Conservation (phyloP, 768 basidiomycete genomes). For the Naematelia encephala region DNA sequence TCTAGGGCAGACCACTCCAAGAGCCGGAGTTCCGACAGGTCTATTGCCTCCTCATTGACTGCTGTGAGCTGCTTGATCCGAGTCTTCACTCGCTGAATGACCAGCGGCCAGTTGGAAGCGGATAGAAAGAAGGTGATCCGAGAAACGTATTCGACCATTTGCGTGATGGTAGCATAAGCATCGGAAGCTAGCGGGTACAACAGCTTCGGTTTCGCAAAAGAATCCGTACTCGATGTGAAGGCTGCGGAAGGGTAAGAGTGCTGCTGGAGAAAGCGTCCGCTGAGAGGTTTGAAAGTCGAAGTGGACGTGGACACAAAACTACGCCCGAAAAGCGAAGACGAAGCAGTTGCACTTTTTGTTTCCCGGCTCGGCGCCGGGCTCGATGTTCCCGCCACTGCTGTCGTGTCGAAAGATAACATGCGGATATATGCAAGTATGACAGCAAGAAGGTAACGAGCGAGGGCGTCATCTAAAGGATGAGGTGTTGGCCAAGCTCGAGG, state of each 20-base stretch:
- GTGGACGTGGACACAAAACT: neutral
- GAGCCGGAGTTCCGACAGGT: constrained; percentile 71
- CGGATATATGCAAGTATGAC: constrained; percentile 79
- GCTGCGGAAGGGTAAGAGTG: constrained; percentile 24
- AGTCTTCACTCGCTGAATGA: constrained; percentile 65
- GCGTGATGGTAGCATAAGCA: constrained; percentile 9
- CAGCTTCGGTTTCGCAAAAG: constrained; percentile 12
- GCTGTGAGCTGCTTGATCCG: constrained; percentile 63
- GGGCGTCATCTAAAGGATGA: constrained; percentile 71
- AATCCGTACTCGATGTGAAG: constrained; percentile 5
- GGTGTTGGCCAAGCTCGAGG: constrained; percentile 61
- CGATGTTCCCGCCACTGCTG: constrained; percentile 4
- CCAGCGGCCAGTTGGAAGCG: constrained; percentile 78
- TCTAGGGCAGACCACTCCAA: constrained; percentile 76
- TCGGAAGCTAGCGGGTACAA: constrained; percentile 4
- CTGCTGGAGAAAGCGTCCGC: constrained; percentile 15
- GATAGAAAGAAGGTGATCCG: constrained; percentile 82
- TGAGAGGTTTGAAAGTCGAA: constrained; percentile 6
- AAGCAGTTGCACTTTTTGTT: constrained; percentile 10
- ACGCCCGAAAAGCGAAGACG: constrained; percentile 10
- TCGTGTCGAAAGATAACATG: constrained; percentile 57
- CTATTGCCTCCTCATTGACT: constrained; percentile 59
- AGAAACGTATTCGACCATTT: constrained; percentile 48
- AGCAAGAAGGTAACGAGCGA: constrained; percentile 74
- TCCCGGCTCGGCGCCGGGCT: constrained; percentile 26